These are phyloP conservation scores for Papilionanthe hybrid DNA, from an alignment of 116 monocot genomes.

Conservation along the genomic window DNA sequence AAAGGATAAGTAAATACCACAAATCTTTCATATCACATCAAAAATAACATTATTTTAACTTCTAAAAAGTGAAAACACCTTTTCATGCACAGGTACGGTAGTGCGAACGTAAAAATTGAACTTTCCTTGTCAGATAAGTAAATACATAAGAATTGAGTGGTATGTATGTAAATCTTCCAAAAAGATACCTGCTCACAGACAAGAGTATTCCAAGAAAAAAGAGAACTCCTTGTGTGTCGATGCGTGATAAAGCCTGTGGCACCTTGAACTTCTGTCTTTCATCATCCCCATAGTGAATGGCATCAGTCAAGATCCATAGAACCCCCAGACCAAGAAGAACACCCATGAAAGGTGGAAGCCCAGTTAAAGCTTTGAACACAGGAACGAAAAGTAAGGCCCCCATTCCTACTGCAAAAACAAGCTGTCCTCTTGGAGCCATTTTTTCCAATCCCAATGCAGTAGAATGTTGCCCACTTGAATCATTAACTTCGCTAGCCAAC, in stretches of 20 bases:
- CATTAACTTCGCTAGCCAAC: conserved; percentile 73
- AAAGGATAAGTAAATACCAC: too few species aligned
- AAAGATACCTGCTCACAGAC: conserved; percentile 79
- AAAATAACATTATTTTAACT: too few species aligned
- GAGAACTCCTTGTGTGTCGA: conserved; percentile 93
- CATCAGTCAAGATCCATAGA: conserved; percentile 98
- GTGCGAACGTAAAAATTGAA: too few species aligned
- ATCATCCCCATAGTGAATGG: conserved; percentile 92
- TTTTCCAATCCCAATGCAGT: conserved; percentile 74
- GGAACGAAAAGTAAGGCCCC: conserved; percentile 90
- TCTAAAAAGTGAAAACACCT: too few species aligned
- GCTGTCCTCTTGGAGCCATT: conserved; percentile 96
- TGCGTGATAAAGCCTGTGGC: conserved; percentile 93
- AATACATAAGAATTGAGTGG: too few species aligned
- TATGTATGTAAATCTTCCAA: too few species aligned
- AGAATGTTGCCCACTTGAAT: conserved; percentile 35
- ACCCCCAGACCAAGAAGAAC: conserved; percentile 88
- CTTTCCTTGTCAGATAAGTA: too few species aligned
- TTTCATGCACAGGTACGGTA: too few species aligned
- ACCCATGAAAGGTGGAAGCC: conserved; percentile 93
- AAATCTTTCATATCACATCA: too few species aligned
- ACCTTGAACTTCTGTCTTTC: conserved; percentile 89
- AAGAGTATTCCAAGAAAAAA: conserved; percentile 95
- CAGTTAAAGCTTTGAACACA: conserved; percentile 81
- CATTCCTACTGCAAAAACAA: conserved; percentile 85